These are phyloP conservation scores for Citrus mangshanensis DNA, from an alignment of 345 rosid genomes.

Conservation along the genomic window DNA sequence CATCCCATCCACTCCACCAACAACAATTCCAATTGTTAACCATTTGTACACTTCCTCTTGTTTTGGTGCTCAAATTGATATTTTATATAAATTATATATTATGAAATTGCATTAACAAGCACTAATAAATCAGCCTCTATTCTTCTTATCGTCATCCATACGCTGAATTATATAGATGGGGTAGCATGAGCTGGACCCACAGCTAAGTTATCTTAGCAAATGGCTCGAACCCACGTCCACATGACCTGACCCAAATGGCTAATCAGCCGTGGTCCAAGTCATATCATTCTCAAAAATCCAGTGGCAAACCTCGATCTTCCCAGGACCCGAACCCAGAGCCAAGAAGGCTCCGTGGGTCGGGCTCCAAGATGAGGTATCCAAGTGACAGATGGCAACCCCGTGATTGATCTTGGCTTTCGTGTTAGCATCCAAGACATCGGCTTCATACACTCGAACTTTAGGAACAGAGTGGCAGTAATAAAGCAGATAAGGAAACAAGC, in stretches of 20 bases:
- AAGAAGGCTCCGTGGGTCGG: slow-evolving; percentile 70
- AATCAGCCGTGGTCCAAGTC: slow-evolving; percentile 63
- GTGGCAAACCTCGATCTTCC: slow-evolving; percentile 75
- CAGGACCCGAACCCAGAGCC: slow-evolving; percentile 74
- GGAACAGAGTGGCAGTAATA: slow-evolving; percentile 96
- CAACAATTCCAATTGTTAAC: not conserved
- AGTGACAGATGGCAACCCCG: slow-evolving; percentile 82
- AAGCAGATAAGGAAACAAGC: slow-evolving; percentile 70
- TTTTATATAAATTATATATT: no score
- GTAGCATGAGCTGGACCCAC: not conserved
- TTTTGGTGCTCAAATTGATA: slow-evolving; percentile 6
- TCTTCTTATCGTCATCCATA: no score
- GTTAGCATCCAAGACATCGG: slow-evolving; percentile 59
- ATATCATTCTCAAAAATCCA: slow-evolving; percentile 91
- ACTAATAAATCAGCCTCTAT: not conserved
- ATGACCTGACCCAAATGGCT: not conserved
- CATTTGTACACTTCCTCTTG: slow-evolving; percentile 4
- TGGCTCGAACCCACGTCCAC: slow-evolving; percentile 1
- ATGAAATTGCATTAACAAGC: not conserved
- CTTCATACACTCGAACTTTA: slow-evolving; percentile 73
- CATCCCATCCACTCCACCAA: not conserved
- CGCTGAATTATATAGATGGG: no score
- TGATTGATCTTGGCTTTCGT: slow-evolving; percentile 52
- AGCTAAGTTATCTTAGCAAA: slow-evolving; percentile 18
- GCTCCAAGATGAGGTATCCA: slow-evolving; percentile 85